These are phyloP conservation scores for Naganishia sp. DNA, from an alignment of 1,284 basidiomycete genomes.

Conservation along the genomic window DNA sequence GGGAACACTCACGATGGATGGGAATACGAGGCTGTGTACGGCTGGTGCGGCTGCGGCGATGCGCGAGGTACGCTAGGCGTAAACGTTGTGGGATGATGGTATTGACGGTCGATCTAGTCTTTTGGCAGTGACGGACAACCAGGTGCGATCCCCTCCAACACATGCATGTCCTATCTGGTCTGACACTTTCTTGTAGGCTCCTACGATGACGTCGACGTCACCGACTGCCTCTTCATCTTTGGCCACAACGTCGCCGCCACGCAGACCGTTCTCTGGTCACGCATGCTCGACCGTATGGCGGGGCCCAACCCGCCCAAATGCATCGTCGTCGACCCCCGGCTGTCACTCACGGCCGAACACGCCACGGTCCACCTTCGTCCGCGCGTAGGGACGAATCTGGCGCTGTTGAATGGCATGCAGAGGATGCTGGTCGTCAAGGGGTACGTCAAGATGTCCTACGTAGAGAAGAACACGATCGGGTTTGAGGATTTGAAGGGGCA, in stretches of 20 bases:
- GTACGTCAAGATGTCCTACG: conserved; percentile 28
- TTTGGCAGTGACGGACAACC: conserved; percentile 34
- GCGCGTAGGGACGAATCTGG: conserved; percentile 29
- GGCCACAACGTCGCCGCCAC: conserved; percentile 34
- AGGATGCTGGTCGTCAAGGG: conserved; percentile 29
- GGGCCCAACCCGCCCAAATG: conserved; percentile 30
- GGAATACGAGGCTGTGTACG: conserved; percentile 32
- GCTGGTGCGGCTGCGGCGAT: conserved; percentile 31
- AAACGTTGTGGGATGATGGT: not conserved
- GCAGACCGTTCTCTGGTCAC: conserved; percentile 32
- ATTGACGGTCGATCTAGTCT: not conserved
- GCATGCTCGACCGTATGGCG: conserved; percentile 31
- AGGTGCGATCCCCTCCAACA: not conserved
- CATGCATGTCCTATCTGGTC: not conserved
- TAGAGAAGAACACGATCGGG: conserved; percentile 32
- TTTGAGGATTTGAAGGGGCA: conserved; percentile 29
- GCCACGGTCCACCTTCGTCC: conserved; percentile 30
- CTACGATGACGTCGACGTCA: conserved; percentile 30
- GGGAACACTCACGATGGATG: conserved; percentile 33
- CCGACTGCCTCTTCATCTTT: conserved; percentile 32
- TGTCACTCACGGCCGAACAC: conserved; percentile 24
- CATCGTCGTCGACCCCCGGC: conserved; percentile 31
- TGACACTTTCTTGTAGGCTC: not conserved
- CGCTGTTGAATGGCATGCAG: conserved; percentile 32
- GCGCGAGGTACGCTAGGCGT: conserved; percentile 20